phyloP scores from a whole-genome alignment of 176 grass and related monocot species.

The Sorghum bicolor region Sorghum_bicolor_NCBIv3 NC_012879.2:54950501-54951000 shows the following conservation, averaged over 20 bases:
- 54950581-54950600: background rate
- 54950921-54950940: no score
- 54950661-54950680: background rate
- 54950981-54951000: no score
- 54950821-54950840: background rate
- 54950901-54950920: no score
- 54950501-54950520: conserved; percentile 74
- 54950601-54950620: background rate
- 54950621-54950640: background rate
- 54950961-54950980: no score
- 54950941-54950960: no score
- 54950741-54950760: no score
- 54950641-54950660: conserved; percentile 4
- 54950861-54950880: background rate
- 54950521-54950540: conserved; percentile 55
- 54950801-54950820: background rate
- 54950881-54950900: background rate
- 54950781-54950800: background rate
- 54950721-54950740: background rate
- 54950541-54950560: conserved; percentile 33
- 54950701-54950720: background rate
- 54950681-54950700: background rate
- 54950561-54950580: conserved; percentile 28
- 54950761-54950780: background rate
- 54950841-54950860: background rate